Base-by-base conservation (phyloP, 805 yeast genomes). In the Teunomyces stri region DNA sequence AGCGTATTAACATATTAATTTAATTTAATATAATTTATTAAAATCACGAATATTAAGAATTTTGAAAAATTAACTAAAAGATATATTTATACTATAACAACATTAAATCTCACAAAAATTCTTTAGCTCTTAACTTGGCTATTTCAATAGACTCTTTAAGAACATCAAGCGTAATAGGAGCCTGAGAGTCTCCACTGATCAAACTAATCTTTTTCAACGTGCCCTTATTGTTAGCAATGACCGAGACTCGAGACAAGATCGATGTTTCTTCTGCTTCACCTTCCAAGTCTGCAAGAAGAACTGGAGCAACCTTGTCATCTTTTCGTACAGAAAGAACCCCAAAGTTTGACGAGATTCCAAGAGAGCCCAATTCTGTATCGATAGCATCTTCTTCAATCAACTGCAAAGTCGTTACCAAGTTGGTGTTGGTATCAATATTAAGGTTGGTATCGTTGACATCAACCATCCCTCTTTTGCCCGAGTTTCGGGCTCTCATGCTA, bases 221-320 rank as follows among this genome's bases (percentile, higher is more conserved):
- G 11, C 45, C 53, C 22, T 52, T 47, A 4, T 57, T 56, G 40
- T 55, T 58, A 4, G 62, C 55, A 12, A 82, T 72, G 0, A 81
- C 72, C 18, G 73, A 66, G 12, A 88, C 66, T 15, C 81, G 75
- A 37, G 87, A 80, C 38, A 65, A 66, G 2, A 84, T 74, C 28
- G 82, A 74, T 10, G 70, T 59, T 57, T 89, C 95, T 63, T 89
- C 97, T 4, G 90, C 85, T 50, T 86, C 92, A 11, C 95, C 95
- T 61, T 89, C 95, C 35, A 88, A 58, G 60, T 89, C 97, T 1
- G 87, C 82, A 41, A 89, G 62, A 12, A 88, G 56, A 0, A 81
- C 69, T 31, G 42, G 18, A 6, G 68, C 74, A 62, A 68, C 67
- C 27, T 66, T 66, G 13, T 63, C 67, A 5, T 55, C 65, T 2